Base-by-base conservation (phyloP, 1,139 yeast species). In the Debaryomyces sp. region DNA sequence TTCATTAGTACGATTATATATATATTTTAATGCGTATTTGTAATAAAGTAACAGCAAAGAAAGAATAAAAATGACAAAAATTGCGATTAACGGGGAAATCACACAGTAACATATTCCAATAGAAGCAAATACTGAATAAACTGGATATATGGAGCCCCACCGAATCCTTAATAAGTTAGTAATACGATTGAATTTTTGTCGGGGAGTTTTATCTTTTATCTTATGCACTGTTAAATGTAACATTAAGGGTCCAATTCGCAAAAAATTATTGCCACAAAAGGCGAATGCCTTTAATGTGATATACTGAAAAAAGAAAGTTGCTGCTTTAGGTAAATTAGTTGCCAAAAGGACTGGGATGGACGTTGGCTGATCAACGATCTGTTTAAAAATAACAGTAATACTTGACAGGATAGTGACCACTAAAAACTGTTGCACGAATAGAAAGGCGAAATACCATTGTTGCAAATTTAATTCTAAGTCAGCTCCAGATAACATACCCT, bases 361-460 rank as follows among this genome's bases (percentile, higher is more conserved):
- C 0, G 85, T 80, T 2, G 96, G 96, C 51, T 83, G 84, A 49
- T 82, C 84, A 6, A 89, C 69, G 2, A 87, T 70, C 52, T 82
- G 85, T 52, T 83, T 84, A 40, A 87, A 67, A 0, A 90, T 79
- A 4, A 84, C 84, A 0, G 89, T 81, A 8, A 89, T 70, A 32
- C 96, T 91, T 0, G 96, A 86, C 60, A 95, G 89, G 36, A 91
- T 80, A 0, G 97, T 87, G 2, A 91, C 91, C 36, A 91, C 95
- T 39, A 91, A 65, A 56, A 91, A 91, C 36, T 89, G 82, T 58
- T 91, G 97, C 41, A 89, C 82, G 60, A 89, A 89, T 45, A 87
- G 70, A 61, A 91, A 91, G 49, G 55, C 76, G 71, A 75, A 85
- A 74, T 70, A 82, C 91, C 92, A 86, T 44, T 71, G 68, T 53